phyloP scores from a whole-genome alignment of 2,329 filamentous ascomycete species.

The Leptoxyphium fumago region DNA sequence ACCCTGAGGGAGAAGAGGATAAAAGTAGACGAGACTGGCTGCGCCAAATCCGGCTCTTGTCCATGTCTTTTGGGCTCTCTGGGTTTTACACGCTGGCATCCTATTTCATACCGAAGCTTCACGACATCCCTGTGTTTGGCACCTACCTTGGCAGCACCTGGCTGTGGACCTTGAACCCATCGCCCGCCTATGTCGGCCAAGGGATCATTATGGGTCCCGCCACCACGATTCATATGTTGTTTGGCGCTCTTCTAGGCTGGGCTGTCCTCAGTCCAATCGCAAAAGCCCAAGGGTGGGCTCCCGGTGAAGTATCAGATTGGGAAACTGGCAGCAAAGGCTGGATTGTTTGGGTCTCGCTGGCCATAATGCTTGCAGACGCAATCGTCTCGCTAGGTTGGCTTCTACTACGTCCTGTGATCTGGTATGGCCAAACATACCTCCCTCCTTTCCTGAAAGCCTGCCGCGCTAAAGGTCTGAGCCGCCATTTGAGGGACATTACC shows the following conservation, averaged over 20 bases:
- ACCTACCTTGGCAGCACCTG: constrained; percentile 57
- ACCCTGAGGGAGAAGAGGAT: background rate
- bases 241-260: constrained; percentile 84
- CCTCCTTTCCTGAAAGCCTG: constrained; percentile 16
- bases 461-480: constrained; percentile 15
- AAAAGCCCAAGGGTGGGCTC: constrained; percentile 76
- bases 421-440: constrained; percentile 27
- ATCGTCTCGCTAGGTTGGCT: constrained; percentile 77
- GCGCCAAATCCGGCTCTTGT: constrained; percentile 44
- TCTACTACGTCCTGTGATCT: constrained; percentile 46
- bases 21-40: constrained; percentile 40
- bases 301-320: constrained; percentile 77
- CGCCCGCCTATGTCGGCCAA: constrained; percentile 91
- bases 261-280: constrained; percentile 78
- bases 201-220: constrained; percentile 97
- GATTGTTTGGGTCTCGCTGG: constrained; percentile 93
- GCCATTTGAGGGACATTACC: constrained; percentile 20
- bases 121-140: constrained; percentile 79
- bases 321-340: constrained; percentile 87
- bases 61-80: constrained; percentile 45
- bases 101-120: constrained; percentile 77
- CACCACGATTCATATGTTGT: constrained; percentile 87
- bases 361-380: constrained; percentile 93
- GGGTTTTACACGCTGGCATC: constrained; percentile 57
- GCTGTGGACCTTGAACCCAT: constrained; percentile 94